Evolutionary conservation across 1,139 yeast genomes (phyloP), one percentile per base, ranked within the genome.

Genomic region (Scheffersomyces parashehatae): DNA sequence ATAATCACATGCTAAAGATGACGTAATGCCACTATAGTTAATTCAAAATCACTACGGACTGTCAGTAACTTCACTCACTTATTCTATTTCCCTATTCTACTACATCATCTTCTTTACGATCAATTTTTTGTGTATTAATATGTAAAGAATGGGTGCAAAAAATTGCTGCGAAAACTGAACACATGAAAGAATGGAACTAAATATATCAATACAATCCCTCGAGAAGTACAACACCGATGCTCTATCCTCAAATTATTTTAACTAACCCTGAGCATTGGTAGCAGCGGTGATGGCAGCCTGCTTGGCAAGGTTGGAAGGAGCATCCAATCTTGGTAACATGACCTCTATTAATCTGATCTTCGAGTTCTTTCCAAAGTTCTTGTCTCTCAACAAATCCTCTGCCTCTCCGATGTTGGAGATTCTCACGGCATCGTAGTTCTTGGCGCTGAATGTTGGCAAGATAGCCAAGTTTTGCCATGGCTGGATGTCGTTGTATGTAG

Each of bases 271-370:
- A 38, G 76, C 65, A 64, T 88, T 88, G 53, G 81, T 77, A 58
- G 77, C 69, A 53, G 89, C 93, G 38, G 95, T 82, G 62, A 86
- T 73, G 68, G 85, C 79, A 13, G 61, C 61, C 38, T 55, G 62
- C 49, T 49, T 52, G 29, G 69, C 73, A 71, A 88, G 81, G 62
- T 82, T 79, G 45, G 69, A 70, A 51, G 95, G 95, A 46, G 95
- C 96, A 68, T 88, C 96, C 82, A 87, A 77, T 60, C 77, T 81
- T 50, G 85, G 88, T 60, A 88, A 75, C 83, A 86, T 81, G 46
- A 88, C 78, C 72, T 88, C 96, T 51, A 88, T 72, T 70, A 87
- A 66, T 73, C 95, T 81, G 60, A 87, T 84, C 70, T 77, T 84
- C 53, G 79, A 73, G 53, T 84, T 82, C 40, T 62, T 67, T 43